Evolutionary conservation across 202 grass and related monocot genomes (phyloP).

Genomic region (Digitaria exilis): DNA sequence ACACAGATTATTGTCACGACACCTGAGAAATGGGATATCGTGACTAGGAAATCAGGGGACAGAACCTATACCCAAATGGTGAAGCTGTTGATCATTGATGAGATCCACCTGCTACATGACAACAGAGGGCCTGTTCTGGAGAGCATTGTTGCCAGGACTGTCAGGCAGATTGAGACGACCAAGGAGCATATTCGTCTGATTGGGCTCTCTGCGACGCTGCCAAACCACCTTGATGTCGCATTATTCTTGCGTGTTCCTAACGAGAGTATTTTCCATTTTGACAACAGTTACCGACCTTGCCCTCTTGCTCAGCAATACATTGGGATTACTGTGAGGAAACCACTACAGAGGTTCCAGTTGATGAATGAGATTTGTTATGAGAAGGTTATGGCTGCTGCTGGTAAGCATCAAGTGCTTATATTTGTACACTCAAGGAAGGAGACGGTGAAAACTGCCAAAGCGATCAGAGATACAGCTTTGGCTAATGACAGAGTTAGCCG

Average conservation of each 20-base stretch:
- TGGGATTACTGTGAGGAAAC: conserved; percentile 79
- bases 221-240: conserved; percentile 86
- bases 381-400: conserved; percentile 80
- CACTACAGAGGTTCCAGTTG: conserved; percentile 83
- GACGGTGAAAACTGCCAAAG: conserved; percentile 79
- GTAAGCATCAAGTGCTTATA: conserved; percentile 93
- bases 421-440: conserved; percentile 98
- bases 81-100: conserved; percentile 92
- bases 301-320: conserved; percentile 91
- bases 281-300: conserved; percentile 90
- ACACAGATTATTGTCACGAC: conserved; percentile 97
- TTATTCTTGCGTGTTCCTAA: conserved; percentile 70
- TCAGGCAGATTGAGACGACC: conserved; percentile 84
- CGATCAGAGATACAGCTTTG: conserved; percentile 84
- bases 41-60: conserved; percentile 92
- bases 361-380: conserved; percentile 97
- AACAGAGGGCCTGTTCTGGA: conserved; percentile 91
- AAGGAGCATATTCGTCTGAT: conserved; percentile 86
- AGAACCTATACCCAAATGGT: conserved; percentile 91
- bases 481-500: conserved; percentile 72
- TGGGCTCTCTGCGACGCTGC: conserved; percentile 83
- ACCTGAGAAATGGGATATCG: conserved; percentile 96
- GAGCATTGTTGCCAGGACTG: conserved; percentile 90
- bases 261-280: conserved; percentile 79
- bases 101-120: conserved; percentile 97